Base-by-base conservation (phyloP, 805 yeast genomes). In the Saccharomycopsis lassenensis region DNA sequence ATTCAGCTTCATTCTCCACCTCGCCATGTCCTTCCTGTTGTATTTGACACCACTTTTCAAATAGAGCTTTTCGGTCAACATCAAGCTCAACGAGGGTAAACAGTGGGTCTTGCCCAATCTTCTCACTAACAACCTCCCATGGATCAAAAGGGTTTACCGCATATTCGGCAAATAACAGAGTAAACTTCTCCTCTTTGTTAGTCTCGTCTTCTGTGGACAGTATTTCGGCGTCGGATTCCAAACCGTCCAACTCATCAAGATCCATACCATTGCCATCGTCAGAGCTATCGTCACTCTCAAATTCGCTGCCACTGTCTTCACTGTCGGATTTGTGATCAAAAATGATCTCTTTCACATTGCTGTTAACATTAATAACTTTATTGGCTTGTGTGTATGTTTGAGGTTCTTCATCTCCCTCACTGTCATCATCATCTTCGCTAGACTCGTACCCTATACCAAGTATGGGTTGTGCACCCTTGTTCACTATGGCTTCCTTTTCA, bases 61-160 rank as follows among this genome's bases (percentile, higher is more conserved):
- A 74, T 1, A 62, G 45, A 1, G 49, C 55, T 33, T 54, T 56
- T 24, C 76, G 52, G 6, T 48, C 47, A 14, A 49, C 43, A 27
- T 62, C 58, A 18, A 56, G 48, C 5, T 55, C 54, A 14, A 69
- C 39, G 1, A 41, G 36, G 17, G 55, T 50, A 46, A 59, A 72
- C 8, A 61, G 44, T 4, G 65, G 61, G 41, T 72, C 73, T n/a
- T 55, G 41, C 1, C 59, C 52, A 1, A 74, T 44, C 33, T 57
- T 58, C 8, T 49, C 45, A 7, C 63, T 52, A 48, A 70, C 74
- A 1, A 51, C 41, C 4, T 63, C 63, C 78, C 77, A 74, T 0
- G 65, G 46, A 2, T 65, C 55, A 38, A 49, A 66, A 0, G 74
- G 71, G 45, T 71, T 61, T 7, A 67, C 40, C 0, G 50, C 19